phyloP scores from a whole-genome alignment of 495 filamentous ascomycete genomes.

The Penicillium macrosclerotiorum region DNA sequence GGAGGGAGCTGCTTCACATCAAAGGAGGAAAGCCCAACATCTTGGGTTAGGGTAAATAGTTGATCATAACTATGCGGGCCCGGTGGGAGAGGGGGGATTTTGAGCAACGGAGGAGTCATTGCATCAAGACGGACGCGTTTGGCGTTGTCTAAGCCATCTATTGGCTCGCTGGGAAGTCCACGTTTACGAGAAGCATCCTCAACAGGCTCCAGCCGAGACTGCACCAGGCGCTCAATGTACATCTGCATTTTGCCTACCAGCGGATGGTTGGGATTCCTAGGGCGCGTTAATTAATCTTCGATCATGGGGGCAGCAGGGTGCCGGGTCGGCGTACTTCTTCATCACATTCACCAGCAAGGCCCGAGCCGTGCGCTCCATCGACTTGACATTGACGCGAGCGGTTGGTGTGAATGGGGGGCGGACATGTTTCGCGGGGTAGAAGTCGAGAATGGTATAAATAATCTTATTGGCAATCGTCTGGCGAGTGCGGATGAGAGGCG shows the following conservation, averaged over 20 bases:
- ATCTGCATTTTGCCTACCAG: constrained; percentile 72
- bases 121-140: constrained; percentile 71
- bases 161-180: constrained; percentile 59
- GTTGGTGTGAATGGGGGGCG: constrained; percentile 74
- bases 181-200: constrained; percentile 75
- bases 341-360: constrained; percentile 76
- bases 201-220: constrained; percentile 68
- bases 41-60: constrained; percentile 78
- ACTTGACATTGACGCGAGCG: constrained; percentile 77
- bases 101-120: constrained; percentile 45
- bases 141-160: constrained; percentile 63
- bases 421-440: constrained; percentile 81
- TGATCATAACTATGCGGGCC: constrained; percentile 75
- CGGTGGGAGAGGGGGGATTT: constrained; percentile 63
- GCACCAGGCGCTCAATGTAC: constrained; percentile 74
- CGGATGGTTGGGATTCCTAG: constrained; percentile 68
- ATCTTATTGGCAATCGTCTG: constrained; percentile 82
- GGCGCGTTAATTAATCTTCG: constrained; percentile 1
- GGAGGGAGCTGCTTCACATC: constrained; percentile 76
- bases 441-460: constrained; percentile 77
- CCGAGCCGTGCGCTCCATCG: constrained; percentile 89
- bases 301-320: neutral
- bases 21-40: constrained; percentile 69
- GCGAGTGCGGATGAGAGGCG: constrained; percentile 74
- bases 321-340: constrained; percentile 56